Percentiles rank a stretch among this genome's conserved stretches.
Conservation (phyloP, 2,329 filamentous ascomycete species). For the Pseudocercospora vitis region DNA sequence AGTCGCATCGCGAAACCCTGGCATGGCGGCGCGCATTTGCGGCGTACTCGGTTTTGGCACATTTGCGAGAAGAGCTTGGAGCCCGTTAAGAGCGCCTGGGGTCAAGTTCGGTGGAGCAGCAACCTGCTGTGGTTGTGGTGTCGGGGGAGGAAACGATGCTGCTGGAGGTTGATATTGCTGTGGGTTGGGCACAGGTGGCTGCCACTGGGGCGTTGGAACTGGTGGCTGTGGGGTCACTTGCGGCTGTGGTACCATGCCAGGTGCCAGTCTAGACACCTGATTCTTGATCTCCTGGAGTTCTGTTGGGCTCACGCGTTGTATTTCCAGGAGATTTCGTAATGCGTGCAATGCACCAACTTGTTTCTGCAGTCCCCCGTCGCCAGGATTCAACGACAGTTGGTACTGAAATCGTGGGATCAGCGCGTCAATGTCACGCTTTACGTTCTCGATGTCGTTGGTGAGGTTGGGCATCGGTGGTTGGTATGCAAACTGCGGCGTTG, state of each 20-base stretch:
- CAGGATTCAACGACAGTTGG: constrained; percentile 72
- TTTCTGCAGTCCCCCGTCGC: constrained; percentile 72
- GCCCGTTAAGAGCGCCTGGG: constrained; percentile 35
- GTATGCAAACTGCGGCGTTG: constrained; percentile 26
- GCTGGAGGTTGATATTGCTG: constrained; percentile 35
- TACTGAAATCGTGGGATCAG: constrained; percentile 71
- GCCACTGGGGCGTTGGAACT: constrained; percentile 36
- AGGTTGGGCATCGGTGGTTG: constrained; percentile 20
- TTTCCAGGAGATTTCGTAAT: constrained; percentile 76
- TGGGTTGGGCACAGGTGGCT: constrained; percentile 30
- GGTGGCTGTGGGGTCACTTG: constrained; percentile 34
- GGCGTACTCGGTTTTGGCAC: constrained; percentile 40
- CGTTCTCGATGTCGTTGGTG: constrained; percentile 52
- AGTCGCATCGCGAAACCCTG: constrained; percentile 32
- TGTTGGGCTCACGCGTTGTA: constrained; percentile 73
- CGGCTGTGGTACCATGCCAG: constrained; percentile 50
- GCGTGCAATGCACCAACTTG: constrained; percentile 83
- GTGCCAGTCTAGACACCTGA: constrained; percentile 75
- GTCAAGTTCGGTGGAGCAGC: constrained; percentile 29
- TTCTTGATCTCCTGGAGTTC: constrained; percentile 82
- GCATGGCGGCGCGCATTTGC: constrained; percentile 37
- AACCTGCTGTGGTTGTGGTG: constrained; percentile 22
- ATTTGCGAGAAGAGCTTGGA: constrained; percentile 38
- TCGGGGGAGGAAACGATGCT: constrained; percentile 24
- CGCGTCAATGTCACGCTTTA: constrained; percentile 80